Percentiles rank a stretch among this genome's conserved stretches.
Evolutionary conservation across 805 yeast species (phyloP).

Genomic region (Tetrapisispora nanseiensis): DNA sequence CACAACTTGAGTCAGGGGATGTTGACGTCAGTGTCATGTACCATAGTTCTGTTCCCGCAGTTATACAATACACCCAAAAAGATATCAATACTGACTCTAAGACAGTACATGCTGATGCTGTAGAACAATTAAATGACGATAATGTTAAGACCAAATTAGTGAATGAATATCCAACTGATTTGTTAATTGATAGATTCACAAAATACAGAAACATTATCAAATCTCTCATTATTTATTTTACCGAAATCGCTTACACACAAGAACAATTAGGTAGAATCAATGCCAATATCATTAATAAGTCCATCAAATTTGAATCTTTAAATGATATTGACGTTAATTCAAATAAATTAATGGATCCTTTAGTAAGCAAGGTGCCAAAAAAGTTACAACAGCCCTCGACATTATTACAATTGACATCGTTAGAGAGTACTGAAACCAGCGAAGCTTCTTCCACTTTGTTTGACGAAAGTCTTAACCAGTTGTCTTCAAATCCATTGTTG

Average conservation of each 20-base stretch:
- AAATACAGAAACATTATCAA: constrained; percentile 72
- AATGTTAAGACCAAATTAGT: constrained; percentile 9
- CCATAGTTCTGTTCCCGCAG: neutral
- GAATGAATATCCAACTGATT: constrained; percentile 57
- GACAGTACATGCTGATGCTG: neutral
- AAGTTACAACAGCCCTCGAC: constrained; percentile 15
- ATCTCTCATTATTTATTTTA: constrained; percentile 56
- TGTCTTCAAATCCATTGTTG: constrained; percentile 9
- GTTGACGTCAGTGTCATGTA: neutral
- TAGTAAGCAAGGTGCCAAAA: constrained; percentile 35
- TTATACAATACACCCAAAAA: neutral
- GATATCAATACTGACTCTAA: neutral
- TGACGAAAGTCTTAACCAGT: constrained; percentile 4
- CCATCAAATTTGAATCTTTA: constrained; percentile 34
- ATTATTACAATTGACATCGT: constrained; percentile 3
- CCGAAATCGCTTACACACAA: constrained; percentile 65
- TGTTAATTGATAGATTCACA: constrained; percentile 65
- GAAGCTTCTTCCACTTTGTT: neutral
- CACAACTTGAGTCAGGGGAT: neutral
- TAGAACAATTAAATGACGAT: neutral
- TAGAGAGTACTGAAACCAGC: neutral
- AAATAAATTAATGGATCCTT: constrained; percentile 36
- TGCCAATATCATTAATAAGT: constrained; percentile 56
- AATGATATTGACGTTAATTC: constrained; percentile 27
- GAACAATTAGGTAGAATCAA: constrained; percentile 60